These are phyloP conservation scores for Nemania diffusa DNA, from an alignment of 2,329 filamentous ascomycete genomes.

Conservation along the genomic window DNA sequence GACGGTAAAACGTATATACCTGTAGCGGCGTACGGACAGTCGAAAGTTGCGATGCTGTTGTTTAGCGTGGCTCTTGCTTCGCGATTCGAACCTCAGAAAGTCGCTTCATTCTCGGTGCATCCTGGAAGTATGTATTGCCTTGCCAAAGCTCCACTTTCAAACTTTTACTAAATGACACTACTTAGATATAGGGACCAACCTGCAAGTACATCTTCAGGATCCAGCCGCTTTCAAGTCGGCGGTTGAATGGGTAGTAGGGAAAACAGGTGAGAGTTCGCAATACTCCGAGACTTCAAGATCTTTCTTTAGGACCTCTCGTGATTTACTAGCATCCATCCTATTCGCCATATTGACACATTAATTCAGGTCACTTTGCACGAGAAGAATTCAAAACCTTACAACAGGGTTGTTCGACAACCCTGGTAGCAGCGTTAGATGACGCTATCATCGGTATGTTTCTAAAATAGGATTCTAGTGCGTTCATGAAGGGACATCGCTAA, in stretches of 20 bases:
- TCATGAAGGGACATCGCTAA: neutral
- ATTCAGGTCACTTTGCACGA: slow-evolving; percentile 9
- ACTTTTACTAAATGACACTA: neutral
- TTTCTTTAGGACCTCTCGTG: neutral
- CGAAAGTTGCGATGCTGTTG: slow-evolving; percentile 18
- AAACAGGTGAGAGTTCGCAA: slow-evolving; percentile 10
- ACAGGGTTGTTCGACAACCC: slow-evolving; percentile 14
- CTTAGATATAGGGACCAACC: slow-evolving; percentile 14
- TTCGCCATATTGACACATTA: neutral
- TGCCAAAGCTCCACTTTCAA: neutral
- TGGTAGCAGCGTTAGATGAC: slow-evolving; percentile 19
- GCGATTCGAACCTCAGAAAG: slow-evolving; percentile 17
- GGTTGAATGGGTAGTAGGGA: slow-evolving; percentile 16
- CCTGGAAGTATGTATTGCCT: slow-evolving; percentile 14
- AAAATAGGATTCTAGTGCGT: neutral
- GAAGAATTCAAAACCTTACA: slow-evolving; percentile 21
- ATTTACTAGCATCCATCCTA: neutral
- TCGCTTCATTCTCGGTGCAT: slow-evolving; percentile 18
- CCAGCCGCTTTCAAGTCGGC: slow-evolving; percentile 17
- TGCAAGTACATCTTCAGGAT: slow-evolving; percentile 16
- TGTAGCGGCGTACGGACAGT: slow-evolving; percentile 13
- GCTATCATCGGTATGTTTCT: slow-evolving; percentile 6
- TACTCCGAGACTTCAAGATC: neutral
- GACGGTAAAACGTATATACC: slow-evolving; percentile 17
- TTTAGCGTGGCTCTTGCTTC: slow-evolving; percentile 19